phyloP scores from a whole-genome alignment of 768 basidiomycete species.

The Suillus bovinus region DNA sequence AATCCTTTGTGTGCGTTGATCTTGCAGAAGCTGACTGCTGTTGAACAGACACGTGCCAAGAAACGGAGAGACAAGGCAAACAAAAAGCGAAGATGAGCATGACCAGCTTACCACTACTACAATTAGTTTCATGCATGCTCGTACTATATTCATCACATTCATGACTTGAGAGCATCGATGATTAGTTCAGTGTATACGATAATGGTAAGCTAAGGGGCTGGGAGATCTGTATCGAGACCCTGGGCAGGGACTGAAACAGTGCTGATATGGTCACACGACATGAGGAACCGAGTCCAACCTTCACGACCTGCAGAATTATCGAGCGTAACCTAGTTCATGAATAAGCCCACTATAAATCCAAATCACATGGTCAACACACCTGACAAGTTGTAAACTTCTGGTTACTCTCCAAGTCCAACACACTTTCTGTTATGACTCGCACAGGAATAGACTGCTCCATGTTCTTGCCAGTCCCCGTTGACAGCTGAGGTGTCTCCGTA shows the following conservation, averaged over 20 bases:
- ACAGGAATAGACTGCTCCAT: constrained; percentile 9
- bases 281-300: constrained; percentile 48
- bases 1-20: neutral
- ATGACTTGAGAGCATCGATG: neutral
- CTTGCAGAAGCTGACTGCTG: constrained; percentile 9
- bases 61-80: constrained; percentile 77
- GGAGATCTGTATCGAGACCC: neutral
- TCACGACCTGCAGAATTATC: constrained; percentile 36
- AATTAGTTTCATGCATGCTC: neutral
- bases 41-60: constrained; percentile 70
- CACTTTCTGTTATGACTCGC: constrained; percentile 44
- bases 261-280: constrained; percentile 45
- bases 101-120: neutral
- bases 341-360: neutral
- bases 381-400: constrained; percentile 53
- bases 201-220: neutral
- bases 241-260: constrained; percentile 30
- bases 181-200: neutral
- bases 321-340: constrained; percentile 44
- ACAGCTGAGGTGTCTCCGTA: constrained; percentile 23
- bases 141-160: neutral
- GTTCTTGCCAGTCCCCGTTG: constrained; percentile 9
- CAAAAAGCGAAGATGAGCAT: constrained; percentile 52
- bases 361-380: constrained; percentile 37
- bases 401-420: constrained; percentile 54